Base-by-base conservation (phyloP, 768 basidiomycete genomes). In the Cystobasidium tubakii region DNA sequence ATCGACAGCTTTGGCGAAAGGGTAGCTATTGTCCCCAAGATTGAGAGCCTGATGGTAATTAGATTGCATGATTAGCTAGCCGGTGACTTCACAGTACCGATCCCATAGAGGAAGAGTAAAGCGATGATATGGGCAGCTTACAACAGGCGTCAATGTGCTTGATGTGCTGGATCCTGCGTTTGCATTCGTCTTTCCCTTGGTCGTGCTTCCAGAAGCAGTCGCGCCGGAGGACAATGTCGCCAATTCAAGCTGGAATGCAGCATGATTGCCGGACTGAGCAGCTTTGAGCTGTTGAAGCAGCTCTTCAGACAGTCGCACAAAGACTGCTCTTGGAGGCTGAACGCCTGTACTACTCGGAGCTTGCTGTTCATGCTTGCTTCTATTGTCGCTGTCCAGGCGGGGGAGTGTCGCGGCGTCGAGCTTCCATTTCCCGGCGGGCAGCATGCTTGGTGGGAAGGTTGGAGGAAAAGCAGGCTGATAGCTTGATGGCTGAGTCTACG, bases 1-100 rank as follows among this genome's bases (percentile, higher is more conserved):
- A 21, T 50, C 21, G 46, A 50, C 46, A 50, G 46, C 3, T 50
- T n/a, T 50, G 46, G n/a, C 46, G 13, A 60, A 31, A 29, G 57
- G 57, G 44, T 67, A 67, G 66, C 66, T 67, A 36, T 42, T 46
- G 7, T 67, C 66, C 19, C 44, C 66, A 43, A 67, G 42, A 27
- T 67, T 67, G 42, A 67, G 7, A 54, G 66, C 43, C 66, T 67
- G 29, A 15, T 15, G 4, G 33, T 29, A 60, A 27, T 60, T 60
- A 17, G 57, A 23, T 29, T 60, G 57, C 25, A 34, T 29, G 57
- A 50, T 50, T 15, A 15, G n/a, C 12, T 3, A n/a, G 46, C n/a
- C n/a, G n/a, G n/a, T n/a, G n/a, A n/a, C n/a, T n/a, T n/a, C n/a
- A n/a, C n/a, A n/a, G n/a, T n/a, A n/a, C n/a, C n/a, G n/a, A n/a